Evolutionary conservation across 2,329 filamentous ascomycete genomes (phyloP), one percentile per base, ranked within the genome.

Genomic region (Cercospora janseana): DNA sequence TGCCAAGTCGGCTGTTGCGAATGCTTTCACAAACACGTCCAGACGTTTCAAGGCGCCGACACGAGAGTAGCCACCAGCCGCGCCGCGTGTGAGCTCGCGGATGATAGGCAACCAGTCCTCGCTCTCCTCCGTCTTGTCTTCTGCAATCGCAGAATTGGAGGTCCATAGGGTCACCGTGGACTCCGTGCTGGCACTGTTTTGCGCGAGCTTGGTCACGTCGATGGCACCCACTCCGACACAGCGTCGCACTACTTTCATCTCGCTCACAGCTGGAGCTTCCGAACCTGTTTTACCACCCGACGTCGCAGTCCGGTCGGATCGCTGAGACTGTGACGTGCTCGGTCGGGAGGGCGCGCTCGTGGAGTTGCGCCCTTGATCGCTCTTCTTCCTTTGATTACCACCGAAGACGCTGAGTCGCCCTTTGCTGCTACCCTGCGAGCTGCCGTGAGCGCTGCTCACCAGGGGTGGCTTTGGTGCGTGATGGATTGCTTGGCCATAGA

Each of bases 201-300:
- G 61, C 1, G 60, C 59, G 23, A 65, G 40, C 34, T 52, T 54
- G 59, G 89, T 91, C 37, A 96, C 74, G 58, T 86, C 86, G 34
- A 95, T 66, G 4, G 90, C 79, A 4, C 89, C 91, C 21, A 93
- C 78, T 0, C 88, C 91, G 12, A 93, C 78, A 1, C 82, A 85
- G 35, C 87, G 80, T 58, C 84, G 81, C 1, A 85, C 77, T 1
- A 70, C 74, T 61, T 81, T 77, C 49, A 74, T 71, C 3, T 74
- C 72, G 37, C 42, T 35, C 24, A 48, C 27, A 23, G 35, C 41
- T 35, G 54, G 24, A 21, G 56, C 15, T 8, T 50, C 43, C 9
- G 58, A 51, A 26, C 46, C 27, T n/a, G 42, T 18, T 18, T 34
- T 40, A 26, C 34, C 52, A 46, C 52, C 61, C 3, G 58, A 57